These are phyloP conservation scores for Fennellomyces sp. DNA, from an alignment of 371 early-diverging fungal genomes.

Conservation along the genomic window DNA sequence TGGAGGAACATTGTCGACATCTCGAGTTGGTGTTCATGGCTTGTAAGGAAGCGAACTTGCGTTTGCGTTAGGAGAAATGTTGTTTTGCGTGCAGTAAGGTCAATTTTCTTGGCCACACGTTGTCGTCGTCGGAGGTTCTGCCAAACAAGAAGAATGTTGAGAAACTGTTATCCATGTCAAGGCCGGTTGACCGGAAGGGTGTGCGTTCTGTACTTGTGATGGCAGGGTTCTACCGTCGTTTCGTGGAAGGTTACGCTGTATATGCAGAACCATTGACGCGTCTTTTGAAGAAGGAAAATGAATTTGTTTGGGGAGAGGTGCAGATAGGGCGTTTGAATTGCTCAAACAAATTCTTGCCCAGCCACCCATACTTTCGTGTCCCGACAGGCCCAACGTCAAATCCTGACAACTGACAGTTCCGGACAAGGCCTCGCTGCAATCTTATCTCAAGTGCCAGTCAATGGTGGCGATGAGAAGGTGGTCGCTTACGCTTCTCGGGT, in stretches of 20 bases:
- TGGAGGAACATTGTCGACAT: conserved; percentile 43
- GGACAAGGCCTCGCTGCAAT: conserved; percentile 29
- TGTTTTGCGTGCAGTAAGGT: conserved; percentile 8
- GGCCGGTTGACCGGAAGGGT: conserved; percentile 11
- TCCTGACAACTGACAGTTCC: conserved; percentile 14
- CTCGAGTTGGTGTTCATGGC: conserved; percentile 32
- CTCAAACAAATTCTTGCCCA: conserved; percentile 5
- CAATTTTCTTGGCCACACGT: conserved; percentile 32
- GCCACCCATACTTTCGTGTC: conserved; percentile 10
- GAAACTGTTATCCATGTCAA: conserved; percentile 1
- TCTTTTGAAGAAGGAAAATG: conserved; percentile 12
- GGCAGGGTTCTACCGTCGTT: conserved; percentile 32
- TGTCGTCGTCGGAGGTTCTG: conserved; percentile 23
- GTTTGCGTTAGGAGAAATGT: conserved; percentile 28
- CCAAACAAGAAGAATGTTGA: conserved; percentile 1
- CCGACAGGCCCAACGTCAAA: conserved; percentile 15
- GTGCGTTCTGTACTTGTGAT: conserved; percentile 29
- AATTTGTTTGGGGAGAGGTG: conserved; percentile 11
- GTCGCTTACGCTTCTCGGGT: conserved; percentile 12
- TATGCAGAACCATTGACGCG: conserved; percentile 13
- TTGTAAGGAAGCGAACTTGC: conserved; percentile 26
- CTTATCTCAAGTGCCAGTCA: conserved; percentile 34
- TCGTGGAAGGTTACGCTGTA: conserved; percentile 24
- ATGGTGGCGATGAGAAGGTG: conserved; percentile 6
- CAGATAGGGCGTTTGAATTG: conserved; percentile 19